A percentile compares a stretch with the other conserved stretches of the same genome.
These are phyloP conservation scores for Cutaneotrichosporon spelunceum DNA, from an alignment of 1,284 basidiomycete genomes.

Conservation along the genomic window DNA sequence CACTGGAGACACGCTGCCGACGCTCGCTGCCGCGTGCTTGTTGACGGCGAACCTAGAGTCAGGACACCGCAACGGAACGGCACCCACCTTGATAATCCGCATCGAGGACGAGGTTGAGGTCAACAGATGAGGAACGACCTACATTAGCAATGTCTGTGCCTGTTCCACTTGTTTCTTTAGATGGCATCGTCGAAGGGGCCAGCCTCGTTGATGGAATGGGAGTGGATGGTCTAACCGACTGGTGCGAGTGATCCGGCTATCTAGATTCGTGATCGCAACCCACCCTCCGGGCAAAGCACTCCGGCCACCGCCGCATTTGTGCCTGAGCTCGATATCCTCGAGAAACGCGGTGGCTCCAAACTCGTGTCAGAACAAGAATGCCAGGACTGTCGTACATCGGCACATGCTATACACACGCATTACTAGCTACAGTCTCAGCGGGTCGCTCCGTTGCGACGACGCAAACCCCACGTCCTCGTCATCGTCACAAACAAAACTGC, in stretches of 20 bases:
- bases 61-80: not conserved
- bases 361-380: no score
- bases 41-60: not conserved
- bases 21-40: slow-evolving; percentile 5
- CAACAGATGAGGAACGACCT: slow-evolving; percentile 1
- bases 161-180: not conserved
- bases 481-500: slow-evolving; percentile 45
- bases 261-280: not conserved
- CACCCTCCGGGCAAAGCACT: not conserved
- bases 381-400: not conserved
- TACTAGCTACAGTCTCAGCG: not conserved
- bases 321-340: no score
- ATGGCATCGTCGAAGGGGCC: not conserved
- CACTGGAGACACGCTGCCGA: slow-evolving; percentile 11
- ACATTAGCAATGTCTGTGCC: not conserved
- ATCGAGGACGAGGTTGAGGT: slow-evolving; percentile 4
- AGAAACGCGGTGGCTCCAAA: no score
- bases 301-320: no score
- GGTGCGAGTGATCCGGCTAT: not conserved
- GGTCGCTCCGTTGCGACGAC: slow-evolving; percentile 23
- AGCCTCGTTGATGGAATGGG: not conserved
- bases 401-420: not conserved
- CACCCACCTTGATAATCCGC: not conserved
- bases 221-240: not conserved
- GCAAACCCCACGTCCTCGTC: slow-evolving; percentile 37